These are phyloP conservation scores for Rubroboletus pulcherrimus DNA, from an alignment of 768 basidiomycete species.

Conservation along the genomic window DNA sequence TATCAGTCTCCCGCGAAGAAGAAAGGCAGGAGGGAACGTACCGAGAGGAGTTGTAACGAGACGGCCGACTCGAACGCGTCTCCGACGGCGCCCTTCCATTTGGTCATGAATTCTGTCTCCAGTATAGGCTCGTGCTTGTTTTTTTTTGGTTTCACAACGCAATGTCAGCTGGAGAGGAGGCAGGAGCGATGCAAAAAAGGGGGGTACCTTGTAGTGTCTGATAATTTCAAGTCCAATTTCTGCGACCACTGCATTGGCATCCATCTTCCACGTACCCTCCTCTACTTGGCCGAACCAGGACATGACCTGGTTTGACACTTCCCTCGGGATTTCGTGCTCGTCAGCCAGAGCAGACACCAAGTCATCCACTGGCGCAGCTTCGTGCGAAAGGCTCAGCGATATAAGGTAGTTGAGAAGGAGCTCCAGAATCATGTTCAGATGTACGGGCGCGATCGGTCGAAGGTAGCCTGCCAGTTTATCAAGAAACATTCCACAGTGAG, in stretches of 20 bases:
- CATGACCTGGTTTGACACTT: conserved; percentile 67
- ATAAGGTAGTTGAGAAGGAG: conserved; percentile 71
- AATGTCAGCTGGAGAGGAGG: background rate
- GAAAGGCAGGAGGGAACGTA: conserved; percentile 29
- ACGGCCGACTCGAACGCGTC: conserved; percentile 68
- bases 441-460: conserved; percentile 64
- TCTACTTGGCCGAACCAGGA: conserved; percentile 72
- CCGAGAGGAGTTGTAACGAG: conserved; percentile 65
- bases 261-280: conserved; percentile 61
- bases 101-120: conserved; percentile 51
- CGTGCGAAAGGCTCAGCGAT: conserved; percentile 52
- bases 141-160: background rate
- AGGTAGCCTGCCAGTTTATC: conserved; percentile 50
- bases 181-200: background rate
- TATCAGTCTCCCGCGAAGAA: background rate
- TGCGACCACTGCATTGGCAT: conserved; percentile 55
- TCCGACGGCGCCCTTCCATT: conserved; percentile 75
- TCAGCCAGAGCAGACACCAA: conserved; percentile 59
- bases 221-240: conserved; percentile 80
- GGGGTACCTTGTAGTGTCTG: conserved; percentile 50
- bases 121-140: conserved; percentile 56
- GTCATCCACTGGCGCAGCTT: conserved; percentile 53
- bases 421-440: conserved; percentile 68
- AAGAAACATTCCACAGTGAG: background rate
- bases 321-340: conserved; percentile 65